Conservation (phyloP, 2,329 filamentous ascomycete genomes). For the Talaromyces sp. region DNA sequence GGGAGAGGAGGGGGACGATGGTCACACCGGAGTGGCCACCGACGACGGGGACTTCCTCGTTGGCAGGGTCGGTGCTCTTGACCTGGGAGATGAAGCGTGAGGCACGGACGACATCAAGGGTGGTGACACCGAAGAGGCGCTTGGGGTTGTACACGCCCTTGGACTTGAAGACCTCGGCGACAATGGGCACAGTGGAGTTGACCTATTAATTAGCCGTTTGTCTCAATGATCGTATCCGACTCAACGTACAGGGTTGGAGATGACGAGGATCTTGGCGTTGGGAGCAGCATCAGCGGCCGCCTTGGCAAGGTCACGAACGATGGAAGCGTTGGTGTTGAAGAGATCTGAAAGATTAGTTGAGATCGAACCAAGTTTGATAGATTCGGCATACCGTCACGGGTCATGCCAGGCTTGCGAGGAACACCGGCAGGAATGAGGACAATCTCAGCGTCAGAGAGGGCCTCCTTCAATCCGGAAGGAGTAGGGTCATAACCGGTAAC, state of each 20-base stretch:
- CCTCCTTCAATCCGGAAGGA: conserved; percentile 68
- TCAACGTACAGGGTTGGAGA: conserved; percentile 79
- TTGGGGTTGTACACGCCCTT: conserved; percentile 97
- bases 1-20: conserved; percentile 95
- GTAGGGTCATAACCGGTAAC: conserved; percentile 86
- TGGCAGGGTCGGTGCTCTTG: conserved; percentile 83
- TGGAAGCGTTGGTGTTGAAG: conserved; percentile 99
- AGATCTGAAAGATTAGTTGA: conserved; percentile 60
- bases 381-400: conserved; percentile 69
- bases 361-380: not conserved
- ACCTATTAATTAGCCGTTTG: conserved; percentile 44
- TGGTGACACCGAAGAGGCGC: conserved; percentile 98
- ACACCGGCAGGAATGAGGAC: conserved; percentile 98
- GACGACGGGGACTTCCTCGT: conserved; percentile 93
- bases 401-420: conserved; percentile 99
- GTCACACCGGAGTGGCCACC: conserved; percentile 97
- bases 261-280: conserved; percentile 93
- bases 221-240: not conserved
- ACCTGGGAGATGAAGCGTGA: conserved; percentile 96
- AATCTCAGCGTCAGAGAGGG: conserved; percentile 84
- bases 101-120: conserved; percentile 96
- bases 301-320: conserved; percentile 97
- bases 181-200: conserved; percentile 99
- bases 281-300: conserved; percentile 83
- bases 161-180: conserved; percentile 93